Base-by-base conservation (phyloP, 768 basidiomycete species). In the Rhodotorula toruloides region DNA sequence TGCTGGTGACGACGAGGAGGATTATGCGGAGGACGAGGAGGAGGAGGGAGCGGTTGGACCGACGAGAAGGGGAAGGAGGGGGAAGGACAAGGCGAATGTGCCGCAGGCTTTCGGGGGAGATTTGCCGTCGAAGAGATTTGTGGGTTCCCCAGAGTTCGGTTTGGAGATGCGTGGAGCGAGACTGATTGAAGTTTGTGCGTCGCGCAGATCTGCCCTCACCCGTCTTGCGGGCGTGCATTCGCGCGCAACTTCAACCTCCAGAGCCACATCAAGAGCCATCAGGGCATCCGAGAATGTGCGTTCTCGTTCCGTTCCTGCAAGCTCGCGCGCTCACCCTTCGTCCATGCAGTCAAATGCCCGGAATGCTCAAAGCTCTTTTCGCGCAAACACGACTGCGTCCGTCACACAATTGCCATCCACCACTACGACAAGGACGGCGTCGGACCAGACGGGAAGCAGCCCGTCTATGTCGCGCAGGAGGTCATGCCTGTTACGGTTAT, bases 1-100 rank as follows among this genome's bases (percentile, higher is more conserved):
- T 7, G 43, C 7, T 25, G 53, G 27, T 4, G 84, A 89, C 58
- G 91, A 88, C 87, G 87, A 86, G 58, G 88, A 87, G 74, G 88
- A 90, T 72, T 89, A 88, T 32, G 81, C 88, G 42, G 80, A 81
- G 21, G 85, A 58, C 29, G 71, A 66, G 50, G 62, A 59, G 27
- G 53, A 54, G 31, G 65, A 65, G 36, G 46, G 48, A 49, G 48
- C 31, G 17, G 27, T n/a, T n/a, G 40, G 22, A 5, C 34, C 13
- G 55, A 58, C 43, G 43, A 55, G 39, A 31, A 29, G 8, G 32
- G 48, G 29, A 31, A 49, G 39, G 43, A 56, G n/a, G 39, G 5
- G 39, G 39, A 57, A n/a, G 32, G 31, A 31, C 31, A 32, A 55
- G 27, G 25, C 42, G 7, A 8, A 34, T 1, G 32, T 8, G 27